Conservation (phyloP, 768 basidiomycete species). For the Lentinula detonsa region DNA sequence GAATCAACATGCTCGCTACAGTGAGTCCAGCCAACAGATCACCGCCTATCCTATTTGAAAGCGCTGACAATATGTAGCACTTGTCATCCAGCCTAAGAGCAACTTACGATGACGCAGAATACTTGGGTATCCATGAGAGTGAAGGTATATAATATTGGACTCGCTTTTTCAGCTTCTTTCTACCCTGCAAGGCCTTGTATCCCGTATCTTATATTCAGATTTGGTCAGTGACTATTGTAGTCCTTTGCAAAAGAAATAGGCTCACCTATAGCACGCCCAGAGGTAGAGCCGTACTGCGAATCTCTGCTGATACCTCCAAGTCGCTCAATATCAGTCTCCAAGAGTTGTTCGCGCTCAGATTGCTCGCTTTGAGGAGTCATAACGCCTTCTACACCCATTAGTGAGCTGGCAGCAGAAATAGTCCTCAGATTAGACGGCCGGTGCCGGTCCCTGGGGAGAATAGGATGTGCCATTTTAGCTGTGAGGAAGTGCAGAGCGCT, state of each 20-base stretch:
- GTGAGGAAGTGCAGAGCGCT: background rate
- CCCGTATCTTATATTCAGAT: background rate
- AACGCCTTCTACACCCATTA: conserved; percentile 3
- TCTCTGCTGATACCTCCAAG: conserved; percentile 1
- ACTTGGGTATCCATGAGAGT: conserved; percentile 73
- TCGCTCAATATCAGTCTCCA: conserved; percentile 3
- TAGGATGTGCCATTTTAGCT: background rate
- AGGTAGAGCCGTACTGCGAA: conserved; percentile 3
- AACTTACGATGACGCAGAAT: conserved; percentile 60
- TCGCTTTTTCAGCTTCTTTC: conserved; percentile 25
- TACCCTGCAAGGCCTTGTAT: background rate
- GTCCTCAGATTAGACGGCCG: background rate
- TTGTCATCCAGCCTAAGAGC: background rate
- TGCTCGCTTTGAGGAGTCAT: conserved; percentile 5
- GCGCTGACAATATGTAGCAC: background rate
- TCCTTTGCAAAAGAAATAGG: background rate
- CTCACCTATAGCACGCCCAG: background rate
- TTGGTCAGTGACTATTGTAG: background rate
- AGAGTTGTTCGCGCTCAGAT: background rate
- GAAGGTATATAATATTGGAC: conserved; percentile 76
- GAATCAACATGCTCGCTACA: conserved; percentile 78
- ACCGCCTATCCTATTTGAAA: conserved; percentile 26
- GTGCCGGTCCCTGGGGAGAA: background rate
- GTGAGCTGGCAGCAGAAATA: background rate
- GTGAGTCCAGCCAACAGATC: conserved; percentile 85